phyloP scores from a whole-genome alignment of 2,329 filamentous ascomycete species.

The Fusarium sp. region DNA sequence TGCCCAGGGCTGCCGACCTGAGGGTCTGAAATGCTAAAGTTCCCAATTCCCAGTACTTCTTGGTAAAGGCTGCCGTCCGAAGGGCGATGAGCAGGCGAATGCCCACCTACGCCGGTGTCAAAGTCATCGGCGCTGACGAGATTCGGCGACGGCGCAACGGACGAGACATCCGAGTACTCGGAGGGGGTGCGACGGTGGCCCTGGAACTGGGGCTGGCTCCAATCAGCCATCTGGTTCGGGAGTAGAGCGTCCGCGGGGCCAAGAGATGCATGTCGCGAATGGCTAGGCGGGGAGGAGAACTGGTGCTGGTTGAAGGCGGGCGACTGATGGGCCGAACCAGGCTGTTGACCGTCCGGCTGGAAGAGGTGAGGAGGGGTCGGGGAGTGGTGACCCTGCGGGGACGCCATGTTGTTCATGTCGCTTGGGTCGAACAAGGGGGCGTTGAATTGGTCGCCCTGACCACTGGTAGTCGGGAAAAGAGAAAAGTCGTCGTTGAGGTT shows the following conservation, averaged over 20 bases:
- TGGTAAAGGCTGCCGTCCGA: constrained; percentile 80
- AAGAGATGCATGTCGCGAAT: constrained; percentile 69
- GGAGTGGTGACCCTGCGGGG: constrained; percentile 66
- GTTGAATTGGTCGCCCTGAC: constrained; percentile 69
- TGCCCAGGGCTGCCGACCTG: constrained; percentile 73
- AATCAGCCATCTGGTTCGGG: constrained; percentile 64
- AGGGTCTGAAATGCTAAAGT: constrained; percentile 82
- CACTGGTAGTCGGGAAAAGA: constrained; percentile 69
- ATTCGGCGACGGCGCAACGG: constrained; percentile 85
- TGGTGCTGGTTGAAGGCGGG: constrained; percentile 68
- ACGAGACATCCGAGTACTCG: constrained; percentile 93
- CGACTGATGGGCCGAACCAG: constrained; percentile 66
- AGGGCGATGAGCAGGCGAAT: constrained; percentile 84
- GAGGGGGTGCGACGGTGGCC: constrained; percentile 87
- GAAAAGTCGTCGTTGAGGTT: constrained; percentile 72
- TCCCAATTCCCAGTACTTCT: constrained; percentile 80
- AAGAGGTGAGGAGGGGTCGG: constrained; percentile 68
- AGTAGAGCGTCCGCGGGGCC: constrained; percentile 69
- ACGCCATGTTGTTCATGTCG: constrained; percentile 66
- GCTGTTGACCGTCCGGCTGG: constrained; percentile 60
- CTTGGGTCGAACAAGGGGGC: constrained; percentile 69
- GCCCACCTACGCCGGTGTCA: constrained; percentile 75
- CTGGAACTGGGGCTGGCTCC: constrained; percentile 74
- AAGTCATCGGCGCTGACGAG: constrained; percentile 83
- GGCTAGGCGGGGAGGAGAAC: constrained; percentile 64